Conservation (phyloP, 2,329 filamentous ascomycete genomes). For the Pleochaeta shiraiana region DNA sequence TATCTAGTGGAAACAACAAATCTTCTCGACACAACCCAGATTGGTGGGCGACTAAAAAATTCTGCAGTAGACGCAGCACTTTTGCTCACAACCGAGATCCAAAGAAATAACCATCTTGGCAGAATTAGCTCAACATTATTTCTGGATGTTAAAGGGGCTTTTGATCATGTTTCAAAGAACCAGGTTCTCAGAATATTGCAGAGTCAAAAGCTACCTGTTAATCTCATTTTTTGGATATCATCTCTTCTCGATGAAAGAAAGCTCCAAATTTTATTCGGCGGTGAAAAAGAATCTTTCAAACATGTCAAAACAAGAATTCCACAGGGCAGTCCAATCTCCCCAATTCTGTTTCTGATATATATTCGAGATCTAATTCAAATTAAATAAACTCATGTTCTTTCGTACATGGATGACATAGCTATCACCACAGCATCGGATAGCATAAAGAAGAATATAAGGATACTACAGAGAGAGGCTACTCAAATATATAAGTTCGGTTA, state of each 20-base stretch:
- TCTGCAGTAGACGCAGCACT: not conserved
- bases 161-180: constrained; percentile 3
- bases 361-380: not conserved
- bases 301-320: not conserved
- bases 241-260: not conserved
- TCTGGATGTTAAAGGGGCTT: not conserved
- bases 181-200: not conserved
- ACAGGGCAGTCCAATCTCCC: not conserved
- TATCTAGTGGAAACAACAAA: not conserved
- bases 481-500: not conserved
- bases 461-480: not conserved
- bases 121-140: not conserved
- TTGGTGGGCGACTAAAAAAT: not conserved
- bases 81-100: not conserved
- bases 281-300: not conserved
- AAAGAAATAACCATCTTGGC: not conserved
- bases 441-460: not conserved
- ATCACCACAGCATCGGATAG: not conserved
- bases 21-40: not conserved
- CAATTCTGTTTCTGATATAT: not conserved
- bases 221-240: not conserved
- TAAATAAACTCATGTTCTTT: not conserved
- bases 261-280: not conserved
- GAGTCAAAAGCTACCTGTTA: not conserved
- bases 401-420: not conserved